Conservation (phyloP, 768 basidiomycete species). For the Kwoniella pini region DNA sequence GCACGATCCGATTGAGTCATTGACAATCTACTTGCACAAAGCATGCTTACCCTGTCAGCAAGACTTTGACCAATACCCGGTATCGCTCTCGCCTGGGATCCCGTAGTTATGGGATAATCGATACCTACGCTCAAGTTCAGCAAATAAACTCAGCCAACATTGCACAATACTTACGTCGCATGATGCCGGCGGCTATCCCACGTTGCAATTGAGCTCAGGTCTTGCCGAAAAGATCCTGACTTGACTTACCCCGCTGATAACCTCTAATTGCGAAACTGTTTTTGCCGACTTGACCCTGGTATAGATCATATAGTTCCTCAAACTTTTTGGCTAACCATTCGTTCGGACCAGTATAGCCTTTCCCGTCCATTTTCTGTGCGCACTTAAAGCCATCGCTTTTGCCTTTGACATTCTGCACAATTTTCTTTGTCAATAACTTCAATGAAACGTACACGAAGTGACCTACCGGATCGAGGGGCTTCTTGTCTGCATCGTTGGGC, state of each 20-base stretch:
- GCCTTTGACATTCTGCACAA: no score
- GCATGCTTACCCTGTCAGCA: conserved; percentile 36
- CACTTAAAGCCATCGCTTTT: conserved; percentile 41
- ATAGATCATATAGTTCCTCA: conserved; percentile 43
- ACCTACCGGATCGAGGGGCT: no score
- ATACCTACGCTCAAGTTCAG: conserved; percentile 22
- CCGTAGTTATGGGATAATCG: conserved; percentile 37
- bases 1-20: no score
- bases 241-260: conserved; percentile 34
- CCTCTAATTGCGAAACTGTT: conserved; percentile 34
- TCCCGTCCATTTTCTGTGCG: conserved; percentile 32
- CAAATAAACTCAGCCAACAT: neutral
- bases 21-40: no score
- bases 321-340: conserved; percentile 46
- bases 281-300: conserved; percentile 37
- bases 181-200: conserved; percentile 33
- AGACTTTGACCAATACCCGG: conserved; percentile 46
- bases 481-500: no score
- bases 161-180: conserved; percentile 34
- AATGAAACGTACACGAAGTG: no score
- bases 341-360: conserved; percentile 33
- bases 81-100: conserved; percentile 33
- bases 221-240: no score
- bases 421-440: no score
- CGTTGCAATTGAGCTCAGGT: no score